Percentiles rank a stretch among this genome's conserved stretches.
phyloP scores from a whole-genome alignment of 2,329 filamentous ascomycete species.

The Pseudogymnoascus sp. region DNA sequence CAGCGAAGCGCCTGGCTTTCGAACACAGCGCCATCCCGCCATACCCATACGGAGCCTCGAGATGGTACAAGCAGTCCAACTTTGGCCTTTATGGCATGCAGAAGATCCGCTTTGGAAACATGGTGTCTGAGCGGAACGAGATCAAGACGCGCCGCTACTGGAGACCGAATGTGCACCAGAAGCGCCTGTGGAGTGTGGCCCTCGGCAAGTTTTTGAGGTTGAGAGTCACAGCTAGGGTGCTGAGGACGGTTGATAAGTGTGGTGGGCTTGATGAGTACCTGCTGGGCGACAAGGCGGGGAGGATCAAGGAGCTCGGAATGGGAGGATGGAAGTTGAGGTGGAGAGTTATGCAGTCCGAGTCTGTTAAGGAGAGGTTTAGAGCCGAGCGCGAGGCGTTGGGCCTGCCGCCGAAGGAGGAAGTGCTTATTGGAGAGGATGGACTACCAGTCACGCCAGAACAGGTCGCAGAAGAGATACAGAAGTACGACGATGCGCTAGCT shows the following conservation, averaged over 20 bases:
- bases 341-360: conserved; percentile 73
- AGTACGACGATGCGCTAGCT: conserved; percentile 37
- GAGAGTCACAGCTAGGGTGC: conserved; percentile 59
- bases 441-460: conserved; percentile 27
- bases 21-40: conserved; percentile 36
- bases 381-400: conserved; percentile 57
- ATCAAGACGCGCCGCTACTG: conserved; percentile 64
- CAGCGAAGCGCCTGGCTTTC: conserved; percentile 27
- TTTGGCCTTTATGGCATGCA: conserved; percentile 61
- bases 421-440: conserved; percentile 30
- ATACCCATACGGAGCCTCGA: conserved; percentile 65
- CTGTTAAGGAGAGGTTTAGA: conserved; percentile 57
- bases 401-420: conserved; percentile 42
- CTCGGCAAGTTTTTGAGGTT: conserved; percentile 57
- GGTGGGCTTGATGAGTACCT: conserved; percentile 91
- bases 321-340: conserved; percentile 86
- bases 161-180: conserved; percentile 59
- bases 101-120: conserved; percentile 72
- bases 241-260: conserved; percentile 69
- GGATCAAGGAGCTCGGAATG: conserved; percentile 79
- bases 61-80: conserved; percentile 73
- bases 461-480: conserved; percentile 29
- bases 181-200: conserved; percentile 56
- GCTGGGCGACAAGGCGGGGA: conserved; percentile 64
- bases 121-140: conserved; percentile 57